Percentiles rank a stretch among this genome's conserved stretches.
Evolutionary conservation across 1,284 basidiomycete species (phyloP).

Genomic region (Trametes versicolor): DNA sequence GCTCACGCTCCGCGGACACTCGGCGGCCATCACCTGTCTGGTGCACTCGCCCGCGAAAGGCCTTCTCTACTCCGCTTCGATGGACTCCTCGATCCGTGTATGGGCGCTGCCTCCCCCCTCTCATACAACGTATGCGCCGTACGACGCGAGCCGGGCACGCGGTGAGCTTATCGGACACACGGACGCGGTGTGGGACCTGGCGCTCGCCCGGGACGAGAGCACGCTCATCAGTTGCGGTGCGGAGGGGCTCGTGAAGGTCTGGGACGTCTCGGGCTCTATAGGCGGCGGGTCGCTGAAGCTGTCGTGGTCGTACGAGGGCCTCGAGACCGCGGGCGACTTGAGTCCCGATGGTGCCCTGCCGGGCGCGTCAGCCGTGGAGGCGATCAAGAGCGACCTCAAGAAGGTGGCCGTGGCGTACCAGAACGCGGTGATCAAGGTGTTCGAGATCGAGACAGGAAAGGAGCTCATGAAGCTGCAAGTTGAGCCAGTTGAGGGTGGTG

Average conservation of each 20-base stretch:
- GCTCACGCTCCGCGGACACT: conserved; percentile 93
- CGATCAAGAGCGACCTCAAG: conserved; percentile 81
- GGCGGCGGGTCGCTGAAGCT: conserved; percentile 69
- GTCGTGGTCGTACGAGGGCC: conserved; percentile 83
- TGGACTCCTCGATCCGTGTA: conserved; percentile 93
- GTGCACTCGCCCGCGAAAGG: conserved; percentile 83
- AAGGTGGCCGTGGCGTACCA: conserved; percentile 92
- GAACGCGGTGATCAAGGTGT: conserved; percentile 91
- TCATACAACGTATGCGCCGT: conserved; percentile 88
- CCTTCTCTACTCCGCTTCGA: conserved; percentile 89
- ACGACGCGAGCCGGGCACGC: conserved; percentile 80
- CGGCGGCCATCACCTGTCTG: conserved; percentile 90
- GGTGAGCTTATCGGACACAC: conserved; percentile 92
- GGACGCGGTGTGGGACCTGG: conserved; percentile 95
- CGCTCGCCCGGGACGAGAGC: conserved; percentile 78
- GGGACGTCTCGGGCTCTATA: conserved; percentile 80
- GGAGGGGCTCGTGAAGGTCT: conserved; percentile 93
- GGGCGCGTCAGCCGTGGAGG: conserved; percentile 85
- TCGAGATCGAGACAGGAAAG: conserved; percentile 88
- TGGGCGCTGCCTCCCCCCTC: conserved; percentile 83
- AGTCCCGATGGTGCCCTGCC: conserved; percentile 61
- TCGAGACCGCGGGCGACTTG: conserved; percentile 57
- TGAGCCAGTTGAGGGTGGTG: conserved; percentile 74
- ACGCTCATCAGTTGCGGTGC: conserved; percentile 91
- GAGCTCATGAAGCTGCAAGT: conserved; percentile 77